Percentiles rank a stretch among this genome's conserved stretches.
Conservation (phyloP, 1,284 basidiomycete species). For the Ganoderma lucidum region DNA sequence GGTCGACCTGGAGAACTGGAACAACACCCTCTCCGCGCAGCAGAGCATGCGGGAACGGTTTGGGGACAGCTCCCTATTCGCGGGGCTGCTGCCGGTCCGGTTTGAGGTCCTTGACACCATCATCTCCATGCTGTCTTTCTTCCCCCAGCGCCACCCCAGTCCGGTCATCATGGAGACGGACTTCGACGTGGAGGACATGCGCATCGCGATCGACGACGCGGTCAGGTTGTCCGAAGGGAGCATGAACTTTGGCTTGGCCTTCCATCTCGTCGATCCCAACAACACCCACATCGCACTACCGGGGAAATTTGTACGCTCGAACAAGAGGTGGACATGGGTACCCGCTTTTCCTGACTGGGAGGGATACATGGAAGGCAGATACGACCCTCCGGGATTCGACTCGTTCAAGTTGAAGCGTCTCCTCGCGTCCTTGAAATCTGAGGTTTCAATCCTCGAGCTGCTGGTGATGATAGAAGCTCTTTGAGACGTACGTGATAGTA, state of each 20-base stretch:
- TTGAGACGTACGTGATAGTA: neutral
- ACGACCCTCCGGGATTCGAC: neutral
- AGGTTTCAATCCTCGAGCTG: neutral
- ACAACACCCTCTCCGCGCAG: neutral
- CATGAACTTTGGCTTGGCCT: neutral
- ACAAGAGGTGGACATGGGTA: neutral
- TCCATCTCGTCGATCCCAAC: neutral
- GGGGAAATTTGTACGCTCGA: neutral
- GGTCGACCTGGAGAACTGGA: neutral
- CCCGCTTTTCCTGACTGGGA: slow-evolving; percentile 1
- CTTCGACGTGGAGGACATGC: slow-evolving; percentile 4
- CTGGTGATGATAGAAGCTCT: neutral
- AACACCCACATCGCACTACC: neutral
- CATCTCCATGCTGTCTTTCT: slow-evolving; percentile 1
- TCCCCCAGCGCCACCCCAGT: neutral
- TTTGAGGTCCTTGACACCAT: neutral
- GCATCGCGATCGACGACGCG: neutral
- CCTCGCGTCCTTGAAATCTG: neutral
- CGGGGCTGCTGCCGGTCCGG: slow-evolving; percentile 5
- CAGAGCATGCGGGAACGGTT: neutral
- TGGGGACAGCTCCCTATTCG: neutral
- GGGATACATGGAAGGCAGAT: neutral
- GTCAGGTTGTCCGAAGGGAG: neutral
- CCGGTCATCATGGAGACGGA: slow-evolving; percentile 4
- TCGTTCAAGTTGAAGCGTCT: neutral